Evolutionary conservation across 441 rosid genomes (phyloP).

Genomic region (Croton laevigatus): DNA sequence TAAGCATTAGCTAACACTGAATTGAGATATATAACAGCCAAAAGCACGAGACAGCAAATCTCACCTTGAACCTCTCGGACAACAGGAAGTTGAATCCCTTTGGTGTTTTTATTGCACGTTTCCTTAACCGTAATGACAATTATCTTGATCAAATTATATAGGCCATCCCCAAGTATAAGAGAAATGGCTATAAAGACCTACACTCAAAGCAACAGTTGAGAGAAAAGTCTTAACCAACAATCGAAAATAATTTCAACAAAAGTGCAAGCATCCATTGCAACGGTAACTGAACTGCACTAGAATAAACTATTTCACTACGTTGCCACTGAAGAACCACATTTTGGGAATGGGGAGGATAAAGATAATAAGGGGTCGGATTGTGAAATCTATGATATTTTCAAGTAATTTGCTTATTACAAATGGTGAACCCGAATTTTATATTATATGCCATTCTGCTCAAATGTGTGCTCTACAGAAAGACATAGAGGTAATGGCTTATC

Average conservation of each 20-base stretch:
- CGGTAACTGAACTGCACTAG: neutral
- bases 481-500: neutral
- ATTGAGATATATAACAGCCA: neutral
- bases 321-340: neutral
- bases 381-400: neutral
- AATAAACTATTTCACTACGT: neutral
- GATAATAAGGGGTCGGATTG: neutral
- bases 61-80: conserved; percentile 54
- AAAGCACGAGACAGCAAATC: conserved; percentile 11
- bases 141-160: conserved; percentile 84
- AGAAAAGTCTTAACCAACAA: conserved; percentile 12
- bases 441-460: neutral
- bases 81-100: conserved; percentile 53
- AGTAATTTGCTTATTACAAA: neutral
- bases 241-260: neutral
- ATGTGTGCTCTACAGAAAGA: neutral
- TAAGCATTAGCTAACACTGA: neutral
- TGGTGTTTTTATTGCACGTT: conserved; percentile 54
- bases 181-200: conserved; percentile 88
- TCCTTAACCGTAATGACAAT: conserved; percentile 58
- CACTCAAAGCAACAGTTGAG: neutral
- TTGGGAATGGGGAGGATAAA: neutral
- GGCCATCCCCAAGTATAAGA: conserved; percentile 88
- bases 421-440: neutral
- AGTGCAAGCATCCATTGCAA: neutral